Base-by-base conservation (phyloP, 2,329 filamentous ascomycete genomes). In the Epicoccum sorghinum region DNA sequence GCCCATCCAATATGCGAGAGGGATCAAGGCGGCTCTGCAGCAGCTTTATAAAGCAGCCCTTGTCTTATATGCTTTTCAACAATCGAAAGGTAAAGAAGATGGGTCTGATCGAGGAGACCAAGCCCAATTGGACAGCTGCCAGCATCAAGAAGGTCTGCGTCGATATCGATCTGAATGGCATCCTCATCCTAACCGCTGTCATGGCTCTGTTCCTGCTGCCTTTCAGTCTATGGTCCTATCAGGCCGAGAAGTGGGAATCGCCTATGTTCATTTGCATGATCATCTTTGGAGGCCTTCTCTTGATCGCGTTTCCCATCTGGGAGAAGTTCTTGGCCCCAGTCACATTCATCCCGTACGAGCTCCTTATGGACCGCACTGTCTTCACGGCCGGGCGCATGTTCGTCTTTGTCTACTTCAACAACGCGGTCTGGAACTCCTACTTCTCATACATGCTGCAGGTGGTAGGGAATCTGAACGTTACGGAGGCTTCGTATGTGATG, bases 171-270 rank as follows among this genome's bases (percentile, higher is more conserved):
- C 60, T 84, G 1, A 40, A 84, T 9, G 86, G 87, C n/a, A 75
- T 87, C 27, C 44, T 89, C 13, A 76, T 89, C 3, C 78, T 89
- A 51, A 79, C 81, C 1, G 77, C 75, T 3, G 87, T 86, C 2
- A 80, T 88, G 59, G 78, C 82, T 0, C 72, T 90, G 7, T 84
- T 91, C 65, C 75, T 91, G n/a, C 81, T 91, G 7, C 86, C 88
- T 0, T 85, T 91, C 68, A 86, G 79, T 23, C 77, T 91, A 27
- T 68, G 64, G 56, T 66, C 65, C n/a, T 62, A 60, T 18, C 60
- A 41, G 63, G 67, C 43, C 51, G 60, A 61, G 59, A 30, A 62
- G 59, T 77, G 74, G 74, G 45, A 51, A 6, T 63, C 68, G 9
- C 55, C 60, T 3, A 60, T 60, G 58, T 74, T 78, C 52, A 73